phyloP scores from a whole-genome alignment of 805 yeast genomes.

The Lipomyces kockii region DNA sequence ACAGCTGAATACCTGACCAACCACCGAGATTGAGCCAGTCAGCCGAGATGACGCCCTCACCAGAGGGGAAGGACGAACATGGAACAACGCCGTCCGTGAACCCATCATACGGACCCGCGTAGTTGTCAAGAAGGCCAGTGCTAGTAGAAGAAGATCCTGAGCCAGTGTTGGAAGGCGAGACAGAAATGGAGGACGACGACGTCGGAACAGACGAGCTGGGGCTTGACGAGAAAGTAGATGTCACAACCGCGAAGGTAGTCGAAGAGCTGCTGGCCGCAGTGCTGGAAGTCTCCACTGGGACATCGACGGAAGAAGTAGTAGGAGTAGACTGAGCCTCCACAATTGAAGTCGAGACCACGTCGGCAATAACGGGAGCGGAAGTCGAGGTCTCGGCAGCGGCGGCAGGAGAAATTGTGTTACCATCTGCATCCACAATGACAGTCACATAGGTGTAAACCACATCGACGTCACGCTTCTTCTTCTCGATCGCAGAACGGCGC shows the following conservation, averaged over 20 bases:
- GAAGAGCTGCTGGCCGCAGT: constrained; percentile 39
- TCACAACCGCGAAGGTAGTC: constrained; percentile 38
- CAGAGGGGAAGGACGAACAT: constrained; percentile 75
- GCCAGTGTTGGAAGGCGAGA: constrained; percentile 41
- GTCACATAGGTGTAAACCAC: constrained; percentile 55
- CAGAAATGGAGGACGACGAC: constrained; percentile 33
- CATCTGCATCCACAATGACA: constrained; percentile 49
- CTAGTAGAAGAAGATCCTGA: constrained; percentile 42
- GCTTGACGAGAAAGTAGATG: constrained; percentile 43
- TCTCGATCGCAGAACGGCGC: constrained; percentile 33
- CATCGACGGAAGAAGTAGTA: constrained; percentile 37
- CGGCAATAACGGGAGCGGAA: constrained; percentile 42
- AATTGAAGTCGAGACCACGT: constrained; percentile 31
- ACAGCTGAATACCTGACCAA: constrained; percentile 72
- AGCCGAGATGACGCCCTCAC: constrained; percentile 80
- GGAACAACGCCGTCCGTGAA: constrained; percentile 75
- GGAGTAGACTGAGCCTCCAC: constrained; percentile 33
- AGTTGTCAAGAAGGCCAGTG: constrained; percentile 58
- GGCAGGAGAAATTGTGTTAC: constrained; percentile 43
- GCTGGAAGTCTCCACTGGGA: constrained; percentile 40
- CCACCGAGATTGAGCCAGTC: constrained; percentile 81
- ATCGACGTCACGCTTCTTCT: constrained; percentile 49
- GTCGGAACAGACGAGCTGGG: constrained; percentile 36
- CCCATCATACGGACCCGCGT: constrained; percentile 58
- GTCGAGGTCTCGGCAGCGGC: constrained; percentile 48